Conservation (phyloP, 2,329 filamentous ascomycete species). For the Beauveria brongniartii region DNA sequence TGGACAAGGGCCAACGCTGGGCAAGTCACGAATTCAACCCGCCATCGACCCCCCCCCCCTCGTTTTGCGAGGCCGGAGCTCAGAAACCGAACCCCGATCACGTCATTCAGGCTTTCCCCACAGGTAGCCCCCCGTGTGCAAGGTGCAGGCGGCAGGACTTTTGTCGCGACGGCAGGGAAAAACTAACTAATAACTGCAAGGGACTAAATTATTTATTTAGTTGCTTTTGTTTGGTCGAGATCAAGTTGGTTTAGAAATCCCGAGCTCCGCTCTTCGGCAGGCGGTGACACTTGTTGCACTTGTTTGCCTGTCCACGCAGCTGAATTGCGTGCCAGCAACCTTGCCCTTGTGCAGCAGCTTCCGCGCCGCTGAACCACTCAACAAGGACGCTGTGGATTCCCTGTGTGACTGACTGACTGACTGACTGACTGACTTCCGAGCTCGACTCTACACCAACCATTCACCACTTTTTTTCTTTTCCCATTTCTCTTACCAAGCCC, state of each 20-base stretch:
- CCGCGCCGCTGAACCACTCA: neutral
- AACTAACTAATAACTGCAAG: too few relatives aligned
- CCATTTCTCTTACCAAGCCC: neutral
- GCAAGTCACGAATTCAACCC: neutral
- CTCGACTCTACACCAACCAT: neutral
- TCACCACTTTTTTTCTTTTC: neutral
- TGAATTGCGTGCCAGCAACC: slow-evolving; percentile 5
- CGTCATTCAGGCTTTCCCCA: slow-evolving; percentile 4
- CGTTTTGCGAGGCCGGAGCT: slow-evolving; percentile 6
- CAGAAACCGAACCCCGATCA: slow-evolving; percentile 9
- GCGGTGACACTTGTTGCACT: neutral
- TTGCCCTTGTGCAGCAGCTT: neutral
- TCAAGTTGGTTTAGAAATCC: neutral
- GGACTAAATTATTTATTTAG: too few relatives aligned
- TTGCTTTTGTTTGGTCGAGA: too few relatives aligned
- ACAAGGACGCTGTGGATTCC: neutral
- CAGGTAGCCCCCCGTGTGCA: neutral
- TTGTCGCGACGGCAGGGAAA: too few relatives aligned
- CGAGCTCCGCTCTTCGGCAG: slow-evolving; percentile 1
- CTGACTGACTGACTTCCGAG: neutral
- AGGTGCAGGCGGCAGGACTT: neutral
- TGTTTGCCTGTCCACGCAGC: neutral
- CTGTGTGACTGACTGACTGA: slow-evolving; percentile 4
- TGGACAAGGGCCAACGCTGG: too few relatives aligned
- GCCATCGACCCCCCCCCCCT: too few relatives aligned